Percentiles rank a stretch among this genome's conserved stretches.
These are phyloP conservation scores for Curvularia verruculosa DNA, from an alignment of 2,329 filamentous ascomycete species.

Conservation along the genomic window DNA sequence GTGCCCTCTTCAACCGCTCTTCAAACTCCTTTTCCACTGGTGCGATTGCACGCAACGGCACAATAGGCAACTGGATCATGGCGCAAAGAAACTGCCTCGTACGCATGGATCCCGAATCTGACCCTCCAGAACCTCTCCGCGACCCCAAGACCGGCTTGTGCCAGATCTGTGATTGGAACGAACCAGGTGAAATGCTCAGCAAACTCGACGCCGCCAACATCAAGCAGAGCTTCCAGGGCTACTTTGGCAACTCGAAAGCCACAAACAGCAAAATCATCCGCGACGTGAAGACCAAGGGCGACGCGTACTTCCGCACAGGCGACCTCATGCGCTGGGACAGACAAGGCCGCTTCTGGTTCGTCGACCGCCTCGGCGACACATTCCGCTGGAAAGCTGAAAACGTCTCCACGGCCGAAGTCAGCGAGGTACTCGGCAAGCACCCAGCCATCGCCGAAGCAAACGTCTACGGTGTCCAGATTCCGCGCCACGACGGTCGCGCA, in stretches of 20 bases:
- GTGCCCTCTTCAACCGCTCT: constrained; percentile 60
- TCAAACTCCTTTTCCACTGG: constrained; percentile 64
- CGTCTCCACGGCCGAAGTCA: constrained; percentile 54
- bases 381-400: constrained; percentile 55
- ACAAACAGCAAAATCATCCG: constrained; percentile 43
- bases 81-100: constrained; percentile 66
- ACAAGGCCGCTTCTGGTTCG: constrained; percentile 46
- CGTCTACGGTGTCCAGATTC: constrained; percentile 55
- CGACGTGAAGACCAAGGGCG: constrained; percentile 44
- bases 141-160: constrained; percentile 71
- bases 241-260: constrained; percentile 58
- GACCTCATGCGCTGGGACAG: constrained; percentile 43
- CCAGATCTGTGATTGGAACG: constrained; percentile 63
- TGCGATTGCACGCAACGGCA: constrained; percentile 74
- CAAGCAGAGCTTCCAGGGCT: constrained; percentile 63
- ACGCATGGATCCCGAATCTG: constrained; percentile 69
- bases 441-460: constrained; percentile 50
- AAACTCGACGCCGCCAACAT: constrained; percentile 52
- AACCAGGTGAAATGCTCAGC: constrained; percentile 73
- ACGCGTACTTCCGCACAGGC: constrained; percentile 48
- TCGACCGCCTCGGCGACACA: constrained; percentile 49
- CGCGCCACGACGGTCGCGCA: constrained; percentile 52
- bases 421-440: constrained; percentile 49
- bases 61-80: constrained; percentile 60
- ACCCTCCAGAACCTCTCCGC: constrained; percentile 63